Evolutionary conservation across 192 early-diverging fungal species (phyloP), one percentile per base, ranked within the genome.

Genomic region (Chytriomyces hyalinus): DNA sequence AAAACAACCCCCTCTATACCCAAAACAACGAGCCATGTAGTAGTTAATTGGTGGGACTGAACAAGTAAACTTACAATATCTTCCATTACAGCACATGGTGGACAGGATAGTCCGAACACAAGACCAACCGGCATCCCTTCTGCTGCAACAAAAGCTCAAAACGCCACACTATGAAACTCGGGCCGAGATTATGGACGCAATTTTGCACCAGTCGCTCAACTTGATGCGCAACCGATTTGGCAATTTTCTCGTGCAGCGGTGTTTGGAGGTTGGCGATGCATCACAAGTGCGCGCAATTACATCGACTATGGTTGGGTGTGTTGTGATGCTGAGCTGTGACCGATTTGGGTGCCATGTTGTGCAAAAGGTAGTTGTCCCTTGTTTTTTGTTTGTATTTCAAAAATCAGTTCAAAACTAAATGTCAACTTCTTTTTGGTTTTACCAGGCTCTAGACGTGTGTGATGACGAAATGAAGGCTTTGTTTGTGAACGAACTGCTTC

Each of bases 321-420:
- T 93, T 44, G 51, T 91, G 8, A 79, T 81, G 9, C 70, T 93
- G 43, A 84, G 90, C 6, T 91, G 90, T 73, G 92, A 93, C 66
- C 89, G 91, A 6, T 93, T 93, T 73, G 92, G 90, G 6, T 93
- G 92, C 75, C 92, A 93, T 81, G 92, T 93, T 1, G 87, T 93
- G 9, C 92, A 93, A 80, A 93, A 90, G 83, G 85, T 85, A 62
- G n/a, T 17, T 36, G 1, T n/a, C 36, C 36, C 36, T 36, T 36
- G 36, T 36, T 36, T 36, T 3, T 36, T 36, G 36, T 36, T 36
- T 36, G 0, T 36, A 36, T 36, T 3, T 49, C 44, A 2, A 49
- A 17, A 36, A 13, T 26, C 61, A n/a, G 3, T 62, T 46, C 46
- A 10, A 26, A 26, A n/a, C 13, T 28, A 1, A 48, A 0, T 15